Evolutionary conservation across 805 yeast genomes (phyloP), one percentile per base, ranked within the genome.

Genomic region (Wickerhamiella alocasiicola): DNA sequence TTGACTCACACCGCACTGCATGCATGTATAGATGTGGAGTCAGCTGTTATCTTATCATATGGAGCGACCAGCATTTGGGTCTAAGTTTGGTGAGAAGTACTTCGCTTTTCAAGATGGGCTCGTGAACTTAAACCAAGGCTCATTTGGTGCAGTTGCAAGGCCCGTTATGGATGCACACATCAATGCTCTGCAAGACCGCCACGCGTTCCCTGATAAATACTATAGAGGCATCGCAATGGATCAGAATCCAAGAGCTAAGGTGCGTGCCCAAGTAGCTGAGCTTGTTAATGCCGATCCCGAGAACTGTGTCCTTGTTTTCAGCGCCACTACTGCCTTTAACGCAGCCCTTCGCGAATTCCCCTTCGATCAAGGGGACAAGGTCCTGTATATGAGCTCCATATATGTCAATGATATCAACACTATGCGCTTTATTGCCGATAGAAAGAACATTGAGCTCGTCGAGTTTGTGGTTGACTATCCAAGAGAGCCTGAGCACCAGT

Each of bases 301-400:
- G 33, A 65, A 67, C 50, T 47, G 76, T 33, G 83, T 73, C 0
- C 55, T 77, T 27, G 71, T 71, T 2, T 55, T 64, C 7, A 78
- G 77, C 52, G 80, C 84, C 3, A 74, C 82, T 3, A 57, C 68
- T 3, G 82, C 74, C 3, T 67, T 72, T 35, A 76, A 76, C 53
- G 60, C 73, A 0, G 66, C 77, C 1, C 60, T 78, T 43, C 57
- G 81, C 44, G 68, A 76, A 30, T 63, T 61, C 24, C 74, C 74
- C 6, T 71, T 74, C 47, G 33, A 60, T 13, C 57, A 62, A 37
- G 74, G 72, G 15, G 83, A 76, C 51, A 65, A 61, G 39, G 59
- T 78, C 19, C 58, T 76, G 9, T 50, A 66, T 21, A 67, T 68
- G 42, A 61, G 67, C 25, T 67, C 77, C 12, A 62, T 70, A 1